Percentiles rank a stretch among this genome's conserved stretches.
phyloP scores from a whole-genome alignment of 2,329 filamentous ascomycete species.

The Colletotrichum sp. region DNA sequence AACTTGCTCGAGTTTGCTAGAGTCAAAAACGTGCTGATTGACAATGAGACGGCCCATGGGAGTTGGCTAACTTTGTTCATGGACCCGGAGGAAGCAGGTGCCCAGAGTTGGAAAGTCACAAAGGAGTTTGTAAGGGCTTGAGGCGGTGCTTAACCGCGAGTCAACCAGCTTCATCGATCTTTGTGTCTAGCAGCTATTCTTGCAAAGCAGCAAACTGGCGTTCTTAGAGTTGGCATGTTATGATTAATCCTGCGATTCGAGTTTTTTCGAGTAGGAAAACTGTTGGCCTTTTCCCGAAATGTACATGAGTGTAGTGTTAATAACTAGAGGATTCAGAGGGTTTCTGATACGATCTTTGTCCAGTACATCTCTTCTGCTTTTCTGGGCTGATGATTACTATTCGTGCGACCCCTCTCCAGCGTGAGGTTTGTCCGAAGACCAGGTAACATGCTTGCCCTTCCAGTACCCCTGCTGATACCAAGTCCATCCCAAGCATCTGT shows the following conservation, averaged over 20 bases:
- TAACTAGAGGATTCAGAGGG: neutral
- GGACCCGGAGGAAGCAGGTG: conserved; percentile 25
- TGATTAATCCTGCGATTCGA: neutral
- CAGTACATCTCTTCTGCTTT: neutral
- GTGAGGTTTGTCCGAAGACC: neutral
- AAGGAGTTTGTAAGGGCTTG: conserved; percentile 36
- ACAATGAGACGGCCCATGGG: conserved; percentile 25
- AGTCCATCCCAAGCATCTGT: neutral
- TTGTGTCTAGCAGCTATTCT: neutral
- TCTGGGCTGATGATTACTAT: neutral
- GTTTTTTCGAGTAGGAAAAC: neutral
- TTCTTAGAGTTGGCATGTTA: neutral
- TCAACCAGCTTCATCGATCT: neutral
- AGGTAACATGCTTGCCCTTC: neutral
- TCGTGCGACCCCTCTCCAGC: neutral
- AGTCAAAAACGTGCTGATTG: conserved; percentile 35
- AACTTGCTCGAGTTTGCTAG: conserved; percentile 29
- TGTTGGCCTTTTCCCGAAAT: neutral
- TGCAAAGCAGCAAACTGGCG: neutral
- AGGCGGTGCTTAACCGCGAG: neutral
- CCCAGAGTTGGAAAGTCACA: conserved; percentile 30
- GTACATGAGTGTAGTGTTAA: neutral
- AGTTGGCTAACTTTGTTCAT: conserved; percentile 35
- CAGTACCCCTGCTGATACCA: neutral
- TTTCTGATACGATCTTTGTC: neutral